A percentile compares a stretch with the other conserved stretches of the same genome.
phyloP scores from a whole-genome alignment of 768 basidiomycete genomes.

The Mycena sanguinolenta region DNA sequence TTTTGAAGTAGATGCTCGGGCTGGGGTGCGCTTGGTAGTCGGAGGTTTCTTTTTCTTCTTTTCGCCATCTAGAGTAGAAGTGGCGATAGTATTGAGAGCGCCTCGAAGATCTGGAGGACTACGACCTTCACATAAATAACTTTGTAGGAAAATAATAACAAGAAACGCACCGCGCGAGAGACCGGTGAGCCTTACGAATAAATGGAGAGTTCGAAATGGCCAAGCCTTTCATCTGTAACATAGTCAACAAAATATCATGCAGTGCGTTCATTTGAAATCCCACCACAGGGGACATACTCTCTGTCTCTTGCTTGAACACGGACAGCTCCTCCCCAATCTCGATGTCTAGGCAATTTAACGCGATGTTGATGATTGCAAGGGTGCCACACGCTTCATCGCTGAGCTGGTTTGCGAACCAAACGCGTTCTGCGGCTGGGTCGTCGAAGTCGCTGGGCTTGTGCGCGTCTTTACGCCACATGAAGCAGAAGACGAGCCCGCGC shows the following conservation, averaged over 20 bases:
- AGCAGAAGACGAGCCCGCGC: slow-evolving; percentile 74
- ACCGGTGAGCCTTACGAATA: slow-evolving; percentile 70
- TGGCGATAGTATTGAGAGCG: slow-evolving; percentile 60
- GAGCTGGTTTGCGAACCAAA: slow-evolving; percentile 81
- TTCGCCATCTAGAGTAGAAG: slow-evolving; percentile 57
- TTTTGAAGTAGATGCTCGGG: slow-evolving; percentile 45
- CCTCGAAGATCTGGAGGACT: slow-evolving; percentile 74
- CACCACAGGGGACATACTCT: slow-evolving; percentile 70
- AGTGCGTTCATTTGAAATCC: slow-evolving; percentile 37
- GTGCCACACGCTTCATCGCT: slow-evolving; percentile 77
- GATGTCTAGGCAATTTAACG: slow-evolving; percentile 67
- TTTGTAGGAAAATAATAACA: neutral
- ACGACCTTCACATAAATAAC: slow-evolving; percentile 19
- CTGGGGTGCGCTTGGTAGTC: slow-evolving; percentile 50
- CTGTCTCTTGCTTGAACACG: slow-evolving; percentile 63
- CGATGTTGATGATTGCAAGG: slow-evolving; percentile 71
- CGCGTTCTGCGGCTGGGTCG: slow-evolving; percentile 66
- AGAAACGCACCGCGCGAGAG: slow-evolving; percentile 64
- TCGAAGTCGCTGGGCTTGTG: slow-evolving; percentile 61
- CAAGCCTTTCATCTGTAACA: slow-evolving; percentile 70
- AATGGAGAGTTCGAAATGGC: slow-evolving; percentile 69
- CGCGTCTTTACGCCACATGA: slow-evolving; percentile 66
- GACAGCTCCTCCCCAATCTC: slow-evolving; percentile 61
- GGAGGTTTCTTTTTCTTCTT: slow-evolving; percentile 51
- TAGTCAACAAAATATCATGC: neutral